Base-by-base conservation (phyloP, 2,329 filamentous ascomycete species). In the Aspergillus luchuensis region DNA sequence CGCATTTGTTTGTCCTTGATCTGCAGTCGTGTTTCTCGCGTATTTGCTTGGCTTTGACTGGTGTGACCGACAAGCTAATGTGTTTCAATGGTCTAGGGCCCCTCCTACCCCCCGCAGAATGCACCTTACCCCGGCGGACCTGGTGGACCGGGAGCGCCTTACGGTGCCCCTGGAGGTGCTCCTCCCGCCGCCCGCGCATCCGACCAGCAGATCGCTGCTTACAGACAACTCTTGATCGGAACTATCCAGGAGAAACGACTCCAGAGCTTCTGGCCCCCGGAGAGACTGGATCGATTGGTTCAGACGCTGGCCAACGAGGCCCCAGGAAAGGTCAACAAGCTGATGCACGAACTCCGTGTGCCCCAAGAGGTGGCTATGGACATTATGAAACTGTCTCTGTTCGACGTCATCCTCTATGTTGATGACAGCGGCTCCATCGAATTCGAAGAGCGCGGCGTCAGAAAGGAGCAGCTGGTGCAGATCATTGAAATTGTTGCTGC, bases 351-450 rank as follows among this genome's bases (percentile, higher is more conserved):
- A 64, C 87, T 85, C 83, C 77, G 79, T 58, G 79, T 88, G 52
- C 81, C 81, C 7, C 80, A 80, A 63, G 86, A 88, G 73, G 82
- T 88, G 60, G 86, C 84, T 49, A 85, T 83, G 58, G 86, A 88
- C 71, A 82, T 88, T 60, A 84, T 87, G 69, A 86, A 87, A 71
- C 78, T 89, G 25, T 80, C 84, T 4, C 75, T 89, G 25, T 89
- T 85, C 72, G 86, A 89, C 67, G 81, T 88, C 39, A 78, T 87
- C 48, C 76, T 89, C 52, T 89, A 87, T 71, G 85, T 89, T 58
- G 87, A 90, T 66, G 87, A 90, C 77, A 88, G 85, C 70, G 87
- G 88, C 47, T 89, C 87, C 19, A 90, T 90, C 81, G 81, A 84
- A 58, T 89, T 90, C 65, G 87, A 89, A 68, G 87, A 89, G 71